phyloP scores from a whole-genome alignment of 192 early-diverging fungal species.

The Funneliformis geosporum region DNA sequence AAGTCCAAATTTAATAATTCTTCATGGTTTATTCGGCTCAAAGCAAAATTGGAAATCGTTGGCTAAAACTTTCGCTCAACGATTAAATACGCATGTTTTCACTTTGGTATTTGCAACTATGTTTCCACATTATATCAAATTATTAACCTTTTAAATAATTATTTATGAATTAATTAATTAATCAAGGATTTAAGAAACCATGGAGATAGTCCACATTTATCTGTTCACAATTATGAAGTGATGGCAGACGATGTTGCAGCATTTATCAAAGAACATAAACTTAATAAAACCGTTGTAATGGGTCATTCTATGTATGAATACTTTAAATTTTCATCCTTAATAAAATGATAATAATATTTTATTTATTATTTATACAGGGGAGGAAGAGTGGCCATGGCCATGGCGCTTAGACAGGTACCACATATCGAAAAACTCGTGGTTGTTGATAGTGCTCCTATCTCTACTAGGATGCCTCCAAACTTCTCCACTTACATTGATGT shows the following conservation, averaged over 20 bases:
- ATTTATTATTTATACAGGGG: slow-evolving; percentile 49
- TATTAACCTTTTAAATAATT: background rate
- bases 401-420: slow-evolving; percentile 58
- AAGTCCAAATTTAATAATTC: slow-evolving; percentile 65
- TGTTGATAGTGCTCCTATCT: slow-evolving; percentile 70
- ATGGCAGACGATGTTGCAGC: slow-evolving; percentile 78
- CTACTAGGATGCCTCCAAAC: slow-evolving; percentile 48
- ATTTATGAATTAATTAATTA: background rate
- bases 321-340: background rate
- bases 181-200: slow-evolving; percentile 88
- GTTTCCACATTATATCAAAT: background rate
- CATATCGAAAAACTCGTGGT: slow-evolving; percentile 61
- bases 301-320: slow-evolving; percentile 83
- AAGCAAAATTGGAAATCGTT: slow-evolving; percentile 94
- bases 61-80: slow-evolving; percentile 66
- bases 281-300: slow-evolving; percentile 63
- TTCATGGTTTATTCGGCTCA: slow-evolving; percentile 92
- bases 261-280: slow-evolving; percentile 65
- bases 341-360: background rate
- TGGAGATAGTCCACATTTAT: slow-evolving; percentile 79
- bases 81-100: slow-evolving; percentile 65
- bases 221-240: slow-evolving; percentile 64
- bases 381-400: slow-evolving; percentile 73
- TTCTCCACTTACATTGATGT: slow-evolving; percentile 59
- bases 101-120: slow-evolving; percentile 52